These are phyloP conservation scores for Fraxinus angustifolia DNA, from an alignment of 305 asterid genomes.

Conservation along the genomic window DNA sequence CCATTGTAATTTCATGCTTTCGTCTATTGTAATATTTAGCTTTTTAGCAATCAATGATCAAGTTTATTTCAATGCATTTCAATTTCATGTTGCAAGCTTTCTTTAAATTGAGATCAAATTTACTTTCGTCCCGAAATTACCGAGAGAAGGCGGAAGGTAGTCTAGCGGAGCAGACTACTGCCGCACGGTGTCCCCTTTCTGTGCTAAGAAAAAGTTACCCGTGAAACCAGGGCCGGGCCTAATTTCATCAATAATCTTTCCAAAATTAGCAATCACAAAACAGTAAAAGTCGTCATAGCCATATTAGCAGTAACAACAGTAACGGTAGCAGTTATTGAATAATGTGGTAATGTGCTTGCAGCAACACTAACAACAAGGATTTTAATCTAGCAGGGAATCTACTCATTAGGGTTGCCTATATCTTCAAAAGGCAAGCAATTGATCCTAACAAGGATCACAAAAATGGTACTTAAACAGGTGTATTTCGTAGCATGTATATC, in stretches of 20 bases:
- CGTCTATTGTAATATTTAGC: no score
- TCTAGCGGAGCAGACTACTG: no score
- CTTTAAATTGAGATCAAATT: no score
- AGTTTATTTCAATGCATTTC: no score
- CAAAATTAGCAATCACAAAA: conserved; percentile 9
- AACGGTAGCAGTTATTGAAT: conserved; percentile 2
- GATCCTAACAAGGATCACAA: neutral
- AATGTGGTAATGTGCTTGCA: neutral
- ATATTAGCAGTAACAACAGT: conserved; percentile 9
- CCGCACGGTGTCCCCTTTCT: no score
- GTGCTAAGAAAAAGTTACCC: no score
- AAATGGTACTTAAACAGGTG: neutral
- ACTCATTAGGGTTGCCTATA: neutral
- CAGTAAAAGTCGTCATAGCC: conserved; percentile 4
- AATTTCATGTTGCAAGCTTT: no score
- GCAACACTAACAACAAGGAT: conserved; percentile 7
- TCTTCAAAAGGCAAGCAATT: neutral
- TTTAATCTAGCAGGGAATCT: conserved; percentile 15
- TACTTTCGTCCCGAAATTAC: no score
- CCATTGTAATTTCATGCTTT: no score
- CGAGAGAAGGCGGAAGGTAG: no score
- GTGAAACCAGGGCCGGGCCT: no score
- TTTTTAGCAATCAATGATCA: no score
- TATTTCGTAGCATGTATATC: neutral
- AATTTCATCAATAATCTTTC: neutral